A percentile compares a stretch with the other conserved stretches of the same genome.
These are phyloP conservation scores for Eimeria sp. DNA, from an alignment of 169 alveolate species.

Conservation along the genomic window DNA sequence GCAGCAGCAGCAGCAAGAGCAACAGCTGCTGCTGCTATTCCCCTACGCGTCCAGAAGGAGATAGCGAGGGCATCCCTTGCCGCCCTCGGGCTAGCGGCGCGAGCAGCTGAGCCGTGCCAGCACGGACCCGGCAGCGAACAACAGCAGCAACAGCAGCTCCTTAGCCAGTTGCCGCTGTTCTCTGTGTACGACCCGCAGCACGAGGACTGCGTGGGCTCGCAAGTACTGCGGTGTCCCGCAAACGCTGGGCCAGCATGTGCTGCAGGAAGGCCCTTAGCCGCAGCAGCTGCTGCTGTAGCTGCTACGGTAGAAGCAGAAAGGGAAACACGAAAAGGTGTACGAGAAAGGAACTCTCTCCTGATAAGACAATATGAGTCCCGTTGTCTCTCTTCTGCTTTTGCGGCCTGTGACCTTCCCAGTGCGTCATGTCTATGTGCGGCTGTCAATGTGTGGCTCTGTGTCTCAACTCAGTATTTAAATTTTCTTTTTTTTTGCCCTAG, in stretches of 20 bases:
- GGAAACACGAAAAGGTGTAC: too few relatives aligned
- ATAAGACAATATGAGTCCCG: slow-evolving; percentile 25
- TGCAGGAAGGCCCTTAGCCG: neutral
- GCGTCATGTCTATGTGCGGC: neutral
- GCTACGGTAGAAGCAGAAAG: neutral
- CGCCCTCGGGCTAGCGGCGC: slow-evolving; percentile 48
- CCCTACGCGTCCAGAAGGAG: slow-evolving; percentile 5
- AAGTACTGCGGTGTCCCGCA: neutral
- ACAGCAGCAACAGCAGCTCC: slow-evolving; percentile 14
- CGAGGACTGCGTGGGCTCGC: slow-evolving; percentile 53
- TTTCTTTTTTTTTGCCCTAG: too few relatives aligned
- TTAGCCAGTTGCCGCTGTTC: slow-evolving; percentile 38
- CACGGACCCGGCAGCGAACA: neutral
- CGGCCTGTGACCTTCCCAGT: neutral
- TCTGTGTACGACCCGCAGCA: slow-evolving; percentile 20
- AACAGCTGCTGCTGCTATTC: slow-evolving; percentile 10
- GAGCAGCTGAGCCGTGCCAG: slow-evolving; percentile 18
- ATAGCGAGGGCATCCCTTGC: slow-evolving; percentile 39
- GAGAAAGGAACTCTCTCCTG: neutral
- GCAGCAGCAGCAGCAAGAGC: neutral
- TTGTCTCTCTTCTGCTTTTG: neutral
- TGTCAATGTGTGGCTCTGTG: too few relatives aligned
- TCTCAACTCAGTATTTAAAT: too few relatives aligned
- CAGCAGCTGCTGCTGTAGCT: neutral
- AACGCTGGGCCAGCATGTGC: neutral